Evolutionary conservation across 768 basidiomycete species (phyloP), one percentile per base, ranked within the genome.

Genomic region (Tephrocybe sp.): DNA sequence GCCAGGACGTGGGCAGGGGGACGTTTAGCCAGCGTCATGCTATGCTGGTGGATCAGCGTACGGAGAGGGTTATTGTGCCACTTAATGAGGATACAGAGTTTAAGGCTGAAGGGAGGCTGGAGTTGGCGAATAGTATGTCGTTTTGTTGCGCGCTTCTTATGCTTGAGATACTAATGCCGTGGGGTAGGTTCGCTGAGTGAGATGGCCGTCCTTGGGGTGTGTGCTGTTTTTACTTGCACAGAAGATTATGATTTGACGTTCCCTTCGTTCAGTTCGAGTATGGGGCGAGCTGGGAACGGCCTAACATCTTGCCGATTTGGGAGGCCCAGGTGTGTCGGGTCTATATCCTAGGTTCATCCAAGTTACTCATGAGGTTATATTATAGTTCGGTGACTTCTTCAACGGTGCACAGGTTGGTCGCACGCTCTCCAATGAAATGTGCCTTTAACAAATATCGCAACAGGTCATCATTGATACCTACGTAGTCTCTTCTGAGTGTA

Each of bases 1-100:
- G 94, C 6, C 94, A 97, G 65, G 94, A 96, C 62, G 91, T 94
- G 0, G 94, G 93, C 0, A 66, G 93, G 31, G 93, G 94, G 2
- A 94, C 92, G 9, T 92, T 94, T 68, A 91, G 88, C 55, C 89
- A 92, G 44, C 74, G 87, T 5, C 94, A 96, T 66, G 92, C 92
- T 0, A 94, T 96, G 91, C 69, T 95, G 16, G 90, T 96, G 1
- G 83, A 97, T 61, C 94, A 96, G 66, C 79, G 79, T 62, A 87
- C 84, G 0, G 93, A 96, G 58, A 73, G 77, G 0, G 87, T 91
- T 11, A 65, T 83, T 26, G 87, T 95, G 0, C 94, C 94, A 0
- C 70, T 97, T 48, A 96, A 97, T 60, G 79, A 85, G 25, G 77
- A 96, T 58, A 77, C 84, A 22, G 76, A 73, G 8, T 64, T 89